Evolutionary conservation across 805 yeast species (phyloP).

Genomic region (Tetrapisispora arboricola): DNA sequence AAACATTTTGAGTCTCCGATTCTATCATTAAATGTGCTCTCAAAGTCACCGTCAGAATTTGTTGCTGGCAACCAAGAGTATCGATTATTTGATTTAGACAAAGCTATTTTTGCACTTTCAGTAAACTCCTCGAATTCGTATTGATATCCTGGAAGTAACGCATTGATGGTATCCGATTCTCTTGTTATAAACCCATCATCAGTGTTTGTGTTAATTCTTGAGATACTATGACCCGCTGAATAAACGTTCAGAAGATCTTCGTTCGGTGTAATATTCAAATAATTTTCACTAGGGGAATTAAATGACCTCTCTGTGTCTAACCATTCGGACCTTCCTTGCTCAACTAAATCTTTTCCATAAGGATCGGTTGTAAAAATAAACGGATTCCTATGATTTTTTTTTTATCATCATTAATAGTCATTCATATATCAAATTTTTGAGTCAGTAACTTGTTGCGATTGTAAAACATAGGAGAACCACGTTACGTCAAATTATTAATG

Average conservation of each 20-base stretch:
- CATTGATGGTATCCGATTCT: neutral
- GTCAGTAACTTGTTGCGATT: too few relatives aligned
- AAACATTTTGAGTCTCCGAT: neutral
- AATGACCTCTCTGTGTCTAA: neutral
- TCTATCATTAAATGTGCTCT: too few relatives aligned
- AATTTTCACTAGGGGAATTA: neutral
- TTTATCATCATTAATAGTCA: neutral
- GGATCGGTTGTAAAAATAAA: neutral
- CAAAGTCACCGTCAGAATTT: neutral
- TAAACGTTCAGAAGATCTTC: neutral
- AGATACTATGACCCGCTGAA: neutral
- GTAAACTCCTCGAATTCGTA: neutral
- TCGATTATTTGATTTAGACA: neutral
- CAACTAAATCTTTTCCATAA: neutral
- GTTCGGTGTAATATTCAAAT: neutral
- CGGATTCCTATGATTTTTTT: neutral
- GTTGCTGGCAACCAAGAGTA: neutral
- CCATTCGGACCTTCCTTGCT: neutral
- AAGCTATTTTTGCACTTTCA: neutral
- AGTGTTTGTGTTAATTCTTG: neutral
- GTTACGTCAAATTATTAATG: too few relatives aligned
- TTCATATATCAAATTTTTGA: too few relatives aligned
- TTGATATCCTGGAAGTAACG: neutral
- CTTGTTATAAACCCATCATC: neutral
- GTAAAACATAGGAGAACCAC: too few relatives aligned